phyloP scores from a whole-genome alignment of 148 eudicot genomes.

The Chenopodium album region DNA sequence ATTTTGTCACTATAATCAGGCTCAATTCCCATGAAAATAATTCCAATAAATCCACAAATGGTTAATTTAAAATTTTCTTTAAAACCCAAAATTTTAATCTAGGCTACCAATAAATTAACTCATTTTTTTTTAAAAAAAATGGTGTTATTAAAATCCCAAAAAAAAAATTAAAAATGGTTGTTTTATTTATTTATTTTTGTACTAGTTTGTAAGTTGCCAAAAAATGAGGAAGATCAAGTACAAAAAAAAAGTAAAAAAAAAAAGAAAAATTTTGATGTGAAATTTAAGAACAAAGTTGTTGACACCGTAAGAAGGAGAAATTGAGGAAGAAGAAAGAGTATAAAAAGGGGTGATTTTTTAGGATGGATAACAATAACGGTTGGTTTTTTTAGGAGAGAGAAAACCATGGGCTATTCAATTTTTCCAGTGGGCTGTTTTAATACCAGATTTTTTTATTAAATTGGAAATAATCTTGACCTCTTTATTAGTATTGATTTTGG shows the following conservation, averaged over 20 bases:
- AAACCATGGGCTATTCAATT: conserved; percentile 47
- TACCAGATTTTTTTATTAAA: conserved; percentile 25
- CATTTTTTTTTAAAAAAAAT: background rate
- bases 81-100: background rate
- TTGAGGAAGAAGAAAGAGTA: background rate
- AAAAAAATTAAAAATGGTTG: too few relatives aligned
- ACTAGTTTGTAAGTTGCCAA: background rate
- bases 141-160: conserved; percentile 1
- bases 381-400: conserved; percentile 18
- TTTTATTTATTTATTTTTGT: background rate
- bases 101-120: background rate
- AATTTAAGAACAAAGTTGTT: background rate
- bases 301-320: background rate
- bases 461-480: background rate
- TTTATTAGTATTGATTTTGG: background rate
- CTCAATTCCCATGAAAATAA: conserved; percentile 48
- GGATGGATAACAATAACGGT: conserved; percentile 19
- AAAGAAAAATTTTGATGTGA: conserved; percentile 6
- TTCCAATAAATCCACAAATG: background rate
- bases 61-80: too few relatives aligned
- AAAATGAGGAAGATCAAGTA: conserved; percentile 3
- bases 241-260: conserved; percentile 6
- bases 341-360: conserved; percentile 6
- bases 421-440: conserved; percentile 46
- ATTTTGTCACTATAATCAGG: conserved; percentile 30